These are phyloP conservation scores for Mitragyna speciosa DNA, from an alignment of 257 asterid genomes.

Conservation along the genomic window DNA sequence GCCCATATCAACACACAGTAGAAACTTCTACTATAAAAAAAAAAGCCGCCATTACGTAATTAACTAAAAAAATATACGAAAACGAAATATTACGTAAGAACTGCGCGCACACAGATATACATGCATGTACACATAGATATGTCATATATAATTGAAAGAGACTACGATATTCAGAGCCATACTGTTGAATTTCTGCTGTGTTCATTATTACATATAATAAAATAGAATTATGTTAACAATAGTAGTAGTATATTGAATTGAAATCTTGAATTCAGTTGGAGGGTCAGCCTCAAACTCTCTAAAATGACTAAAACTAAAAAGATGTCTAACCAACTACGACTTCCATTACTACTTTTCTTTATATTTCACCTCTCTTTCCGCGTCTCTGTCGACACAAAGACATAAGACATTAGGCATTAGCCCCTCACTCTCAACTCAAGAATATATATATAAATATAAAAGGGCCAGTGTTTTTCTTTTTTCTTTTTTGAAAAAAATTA, in stretches of 20 bases:
- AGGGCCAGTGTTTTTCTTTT: background rate
- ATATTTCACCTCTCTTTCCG: slow-evolving; percentile 15
- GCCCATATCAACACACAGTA: background rate
- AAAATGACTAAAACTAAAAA: slow-evolving; percentile 7
- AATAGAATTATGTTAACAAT: background rate
- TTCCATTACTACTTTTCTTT: background rate
- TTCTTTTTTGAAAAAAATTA: too few relatives aligned
- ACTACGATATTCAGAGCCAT: background rate
- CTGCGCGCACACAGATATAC: too few relatives aligned
- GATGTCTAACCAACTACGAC: slow-evolving; percentile 20
- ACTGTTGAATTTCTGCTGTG: slow-evolving; percentile 6
- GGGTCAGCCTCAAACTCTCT: slow-evolving; percentile 18
- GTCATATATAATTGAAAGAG: slow-evolving; percentile 1
- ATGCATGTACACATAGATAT: background rate
- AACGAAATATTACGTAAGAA: too few relatives aligned
- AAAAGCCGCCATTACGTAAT: background rate
- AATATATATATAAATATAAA: background rate
- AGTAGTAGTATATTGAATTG: background rate
- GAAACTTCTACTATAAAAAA: too few relatives aligned
- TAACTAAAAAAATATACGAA: background rate
- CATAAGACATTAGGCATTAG: background rate
- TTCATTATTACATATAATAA: slow-evolving; percentile 5
- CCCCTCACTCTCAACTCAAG: background rate
- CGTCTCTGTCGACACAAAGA: slow-evolving; percentile 1
- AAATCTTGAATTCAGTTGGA: slow-evolving; percentile 21